Conservation (phyloP, 192 early-diverging fungal species). For the Coemansia sp. region DNA sequence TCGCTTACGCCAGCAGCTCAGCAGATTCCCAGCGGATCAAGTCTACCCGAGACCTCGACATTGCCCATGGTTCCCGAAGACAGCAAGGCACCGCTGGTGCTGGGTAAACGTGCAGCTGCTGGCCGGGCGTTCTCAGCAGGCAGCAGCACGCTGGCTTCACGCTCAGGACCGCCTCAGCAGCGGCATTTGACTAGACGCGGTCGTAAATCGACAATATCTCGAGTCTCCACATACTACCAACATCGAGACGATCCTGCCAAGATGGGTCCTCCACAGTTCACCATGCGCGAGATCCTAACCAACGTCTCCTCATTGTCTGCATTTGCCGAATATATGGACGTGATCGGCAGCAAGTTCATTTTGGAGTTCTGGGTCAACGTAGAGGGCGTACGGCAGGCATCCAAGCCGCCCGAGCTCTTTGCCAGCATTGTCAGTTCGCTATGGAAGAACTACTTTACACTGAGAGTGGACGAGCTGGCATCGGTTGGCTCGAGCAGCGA, state of each 20-base stretch:
- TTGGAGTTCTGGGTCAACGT: conserved; percentile 76
- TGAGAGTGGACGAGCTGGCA: conserved; percentile 47
- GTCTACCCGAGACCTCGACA: too few relatives aligned
- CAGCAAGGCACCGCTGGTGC: too few relatives aligned
- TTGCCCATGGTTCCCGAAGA: too few relatives aligned
- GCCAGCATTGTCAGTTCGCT: conserved; percentile 38
- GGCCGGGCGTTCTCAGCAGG: not conserved
- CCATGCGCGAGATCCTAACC: conserved; percentile 60
- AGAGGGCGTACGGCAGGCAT: conserved; percentile 57
- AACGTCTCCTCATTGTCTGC: conserved; percentile 66
- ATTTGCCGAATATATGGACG: conserved; percentile 82
- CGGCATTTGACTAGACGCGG: too few relatives aligned
- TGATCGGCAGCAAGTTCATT: conserved; percentile 58
- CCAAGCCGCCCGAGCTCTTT: conserved; percentile 7
- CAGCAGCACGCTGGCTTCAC: not conserved
- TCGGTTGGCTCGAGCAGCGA: conserved; percentile 9
- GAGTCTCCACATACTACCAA: conserved; percentile 47
- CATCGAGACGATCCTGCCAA: conserved; percentile 42
- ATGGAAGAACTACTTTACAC: conserved; percentile 54
- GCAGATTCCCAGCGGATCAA: too few relatives aligned
- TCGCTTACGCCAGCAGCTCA: too few relatives aligned
- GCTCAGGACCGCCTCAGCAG: too few relatives aligned
- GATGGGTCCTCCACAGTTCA: conserved; percentile 52
- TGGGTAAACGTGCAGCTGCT: too few relatives aligned
- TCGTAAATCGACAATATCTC: conserved; percentile 6